Percentiles rank a stretch among this genome's conserved stretches.
Evolutionary conservation across 768 basidiomycete species (phyloP).

Genomic region (Boletellus ananiceps): DNA sequence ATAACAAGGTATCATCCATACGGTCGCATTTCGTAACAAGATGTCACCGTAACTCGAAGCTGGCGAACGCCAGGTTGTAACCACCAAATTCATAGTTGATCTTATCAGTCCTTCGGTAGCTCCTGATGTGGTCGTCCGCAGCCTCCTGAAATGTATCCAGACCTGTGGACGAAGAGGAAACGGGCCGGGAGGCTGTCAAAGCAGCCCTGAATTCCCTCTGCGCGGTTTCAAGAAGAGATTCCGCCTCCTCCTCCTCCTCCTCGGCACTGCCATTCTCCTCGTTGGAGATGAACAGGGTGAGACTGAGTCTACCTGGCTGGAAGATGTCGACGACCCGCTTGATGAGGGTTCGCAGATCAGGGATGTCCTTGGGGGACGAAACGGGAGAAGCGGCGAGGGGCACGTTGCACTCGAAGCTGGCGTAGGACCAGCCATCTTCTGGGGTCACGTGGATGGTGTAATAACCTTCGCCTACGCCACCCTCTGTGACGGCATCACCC

Average conservation of each 20-base stretch:
- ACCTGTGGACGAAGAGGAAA: conserved; percentile 20
- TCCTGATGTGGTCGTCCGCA: conserved; percentile 22
- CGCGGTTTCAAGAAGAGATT: conserved; percentile 61
- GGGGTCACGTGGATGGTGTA: conserved; percentile 99
- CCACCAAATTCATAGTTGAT: conserved; percentile 98
- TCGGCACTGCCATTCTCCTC: conserved; percentile 41
- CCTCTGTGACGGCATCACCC: conserved; percentile 32
- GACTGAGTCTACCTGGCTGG: conserved; percentile 75
- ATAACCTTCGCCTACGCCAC: conserved; percentile 70
- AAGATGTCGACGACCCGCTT: conserved; percentile 91
- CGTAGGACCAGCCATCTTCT: conserved; percentile 97
- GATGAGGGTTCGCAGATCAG: conserved; percentile 76
- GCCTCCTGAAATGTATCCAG: conserved; percentile 14
- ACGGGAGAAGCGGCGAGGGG: conserved; percentile 44
- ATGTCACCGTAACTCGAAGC: conserved; percentile 57
- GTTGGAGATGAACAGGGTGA: conserved; percentile 89
- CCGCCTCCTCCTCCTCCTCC: conserved; percentile 46
- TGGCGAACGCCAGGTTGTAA: conserved; percentile 87
- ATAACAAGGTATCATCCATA: conserved; percentile 19
- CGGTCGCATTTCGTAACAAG: conserved; percentile 7
- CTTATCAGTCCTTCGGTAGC: conserved; percentile 86
- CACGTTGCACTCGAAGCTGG: conserved; percentile 98
- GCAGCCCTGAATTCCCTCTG: conserved; percentile 73
- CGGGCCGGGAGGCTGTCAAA: conserved; percentile 34
- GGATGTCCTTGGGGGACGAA: conserved; percentile 42